Percentiles rank a stretch among this genome's conserved stretches.
Conservation (phyloP, 2,329 filamentous ascomycete genomes). For the Aspergillus vadensis region DNA sequence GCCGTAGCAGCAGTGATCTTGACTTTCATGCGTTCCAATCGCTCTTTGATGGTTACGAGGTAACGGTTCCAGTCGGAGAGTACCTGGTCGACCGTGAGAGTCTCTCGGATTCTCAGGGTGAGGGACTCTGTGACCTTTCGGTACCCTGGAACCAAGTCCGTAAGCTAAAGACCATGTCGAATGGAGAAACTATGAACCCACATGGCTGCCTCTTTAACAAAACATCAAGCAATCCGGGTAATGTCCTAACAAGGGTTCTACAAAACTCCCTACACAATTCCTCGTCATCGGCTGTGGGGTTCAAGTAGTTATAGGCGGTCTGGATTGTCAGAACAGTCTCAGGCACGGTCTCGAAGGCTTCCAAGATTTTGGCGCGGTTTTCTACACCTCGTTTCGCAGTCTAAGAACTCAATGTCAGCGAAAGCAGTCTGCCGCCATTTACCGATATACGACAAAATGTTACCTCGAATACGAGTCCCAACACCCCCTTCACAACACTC, state of each 20-base stretch:
- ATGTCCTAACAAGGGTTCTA: not conserved
- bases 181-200: not conserved
- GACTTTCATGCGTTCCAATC: not conserved
- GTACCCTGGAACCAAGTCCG: not conserved
- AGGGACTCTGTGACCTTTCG: not conserved
- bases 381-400: not conserved
- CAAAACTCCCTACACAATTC: not conserved
- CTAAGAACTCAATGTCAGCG: not conserved
- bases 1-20: not conserved
- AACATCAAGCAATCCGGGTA: not conserved
- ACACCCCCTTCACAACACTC: not conserved
- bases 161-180: too few species aligned
- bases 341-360: not conserved
- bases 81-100: not conserved
- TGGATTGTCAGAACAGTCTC: not conserved
- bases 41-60: not conserved
- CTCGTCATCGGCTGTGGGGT: not conserved
- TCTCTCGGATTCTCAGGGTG: not conserved
- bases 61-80: not conserved
- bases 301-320: not conserved
- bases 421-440: not conserved
- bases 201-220: not conserved
- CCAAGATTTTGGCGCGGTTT: not conserved
- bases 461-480: not conserved
- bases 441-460: too few species aligned